A percentile compares a stretch with the other conserved stretches of the same genome.
Evolutionary conservation across 2,329 filamentous ascomycete genomes (phyloP).

Genomic region (Phialophora macrospora): DNA sequence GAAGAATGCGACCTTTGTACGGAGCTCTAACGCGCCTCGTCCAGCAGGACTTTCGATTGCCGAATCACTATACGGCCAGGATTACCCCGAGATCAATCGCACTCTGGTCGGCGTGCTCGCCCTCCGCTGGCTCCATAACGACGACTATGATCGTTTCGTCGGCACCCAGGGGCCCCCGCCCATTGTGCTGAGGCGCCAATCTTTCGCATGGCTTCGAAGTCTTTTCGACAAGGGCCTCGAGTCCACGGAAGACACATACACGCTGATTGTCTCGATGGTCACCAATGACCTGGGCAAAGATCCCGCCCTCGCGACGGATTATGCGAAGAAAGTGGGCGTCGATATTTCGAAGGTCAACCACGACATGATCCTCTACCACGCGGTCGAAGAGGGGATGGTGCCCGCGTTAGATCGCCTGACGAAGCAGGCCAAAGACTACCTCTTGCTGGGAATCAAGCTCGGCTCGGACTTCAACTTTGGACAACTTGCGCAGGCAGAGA

Average conservation of each 20-base stretch:
- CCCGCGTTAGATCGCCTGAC: slow-evolving; percentile 40
- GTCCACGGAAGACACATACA: slow-evolving; percentile 38
- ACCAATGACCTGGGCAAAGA: slow-evolving; percentile 50
- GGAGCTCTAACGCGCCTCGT: slow-evolving; percentile 18
- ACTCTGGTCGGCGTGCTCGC: slow-evolving; percentile 47
- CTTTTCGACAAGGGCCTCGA: slow-evolving; percentile 35
- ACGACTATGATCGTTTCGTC: slow-evolving; percentile 44
- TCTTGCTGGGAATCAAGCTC: slow-evolving; percentile 45
- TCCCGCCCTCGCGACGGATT: slow-evolving; percentile 40
- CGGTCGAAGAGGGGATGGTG: slow-evolving; percentile 40
- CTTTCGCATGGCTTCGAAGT: slow-evolving; percentile 41
- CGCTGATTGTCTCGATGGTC: slow-evolving; percentile 44
- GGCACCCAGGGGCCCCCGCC: slow-evolving; percentile 36
- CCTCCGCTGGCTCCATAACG: slow-evolving; percentile 46
- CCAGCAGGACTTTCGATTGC: slow-evolving; percentile 41
- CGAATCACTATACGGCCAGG: slow-evolving; percentile 39
- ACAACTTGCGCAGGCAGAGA: slow-evolving; percentile 49
- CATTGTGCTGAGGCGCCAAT: slow-evolving; percentile 39
- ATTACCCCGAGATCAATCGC: slow-evolving; percentile 48
- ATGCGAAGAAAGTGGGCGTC: slow-evolving; percentile 15
- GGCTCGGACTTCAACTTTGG: slow-evolving; percentile 47
- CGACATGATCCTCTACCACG: slow-evolving; percentile 44
- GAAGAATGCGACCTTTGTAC: slow-evolving; percentile 39
- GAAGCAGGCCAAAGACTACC: slow-evolving; percentile 27
- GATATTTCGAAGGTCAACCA: slow-evolving; percentile 41